These are phyloP conservation scores for Tubosaeta brunneosetosa DNA, from an alignment of 768 basidiomycete genomes.

Conservation along the genomic window DNA sequence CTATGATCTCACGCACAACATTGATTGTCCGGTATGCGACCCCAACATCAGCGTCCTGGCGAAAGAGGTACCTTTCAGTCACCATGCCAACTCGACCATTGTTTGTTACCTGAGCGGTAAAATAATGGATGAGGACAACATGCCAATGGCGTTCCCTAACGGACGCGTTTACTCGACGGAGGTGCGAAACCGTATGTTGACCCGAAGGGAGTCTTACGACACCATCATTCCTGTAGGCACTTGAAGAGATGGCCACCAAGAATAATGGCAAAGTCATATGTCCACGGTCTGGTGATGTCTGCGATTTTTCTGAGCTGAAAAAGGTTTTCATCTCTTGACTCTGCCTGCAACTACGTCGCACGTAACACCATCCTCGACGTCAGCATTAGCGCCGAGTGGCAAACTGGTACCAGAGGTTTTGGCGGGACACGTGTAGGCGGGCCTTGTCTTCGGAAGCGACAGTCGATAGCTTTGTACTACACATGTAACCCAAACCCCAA, in stretches of 20 bases:
- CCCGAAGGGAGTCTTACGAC: constrained; percentile 11
- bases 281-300: constrained; percentile 65
- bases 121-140: constrained; percentile 93
- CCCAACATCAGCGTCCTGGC: constrained; percentile 71
- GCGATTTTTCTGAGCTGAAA: constrained; percentile 59
- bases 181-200: constrained; percentile 37
- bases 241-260: constrained; percentile 82
- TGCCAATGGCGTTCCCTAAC: constrained; percentile 87
- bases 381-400: not conserved
- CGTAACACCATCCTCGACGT: not conserved
- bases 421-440: constrained; percentile 13
- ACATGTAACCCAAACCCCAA: constrained; percentile 16
- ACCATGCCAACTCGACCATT: constrained; percentile 93
- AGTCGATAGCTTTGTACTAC: constrained; percentile 4
- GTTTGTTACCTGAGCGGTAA: constrained; percentile 88
- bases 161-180: constrained; percentile 93
- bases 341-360: not conserved
- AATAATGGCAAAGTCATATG: constrained; percentile 80
- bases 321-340: constrained; percentile 91
- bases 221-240: constrained; percentile 46
- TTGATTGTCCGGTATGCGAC: constrained; percentile 92
- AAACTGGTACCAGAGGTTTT: not conserved
- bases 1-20: constrained; percentile 62
- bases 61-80: constrained; percentile 82
- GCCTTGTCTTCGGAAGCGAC: constrained; percentile 22